Base-by-base conservation (phyloP, 192 early-diverging fungal species). In the Coemansia guatemalensis region DNA sequence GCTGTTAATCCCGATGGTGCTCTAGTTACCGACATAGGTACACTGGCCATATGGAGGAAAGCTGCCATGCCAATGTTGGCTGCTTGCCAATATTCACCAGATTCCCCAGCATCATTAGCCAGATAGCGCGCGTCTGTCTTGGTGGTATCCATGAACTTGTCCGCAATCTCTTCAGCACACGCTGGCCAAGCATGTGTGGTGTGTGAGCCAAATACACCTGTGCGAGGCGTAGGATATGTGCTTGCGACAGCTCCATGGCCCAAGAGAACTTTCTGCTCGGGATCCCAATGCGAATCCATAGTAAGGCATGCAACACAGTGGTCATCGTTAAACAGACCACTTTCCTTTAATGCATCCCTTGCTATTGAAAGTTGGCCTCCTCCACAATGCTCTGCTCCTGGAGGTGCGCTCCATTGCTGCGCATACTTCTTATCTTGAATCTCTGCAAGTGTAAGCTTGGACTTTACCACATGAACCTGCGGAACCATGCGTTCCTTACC, bases 161-260 rank as follows among this genome's bases (percentile, higher is more conserved):
- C 35, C 0, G 77, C 83, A 14, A 89, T 70, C 29, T 88, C 87
- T 53, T 85, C 85, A 1, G 88, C 67, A 27, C 57, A 70, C 1
- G 70, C 60, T 2, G 88, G 88, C 87, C 87, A 89, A 2, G 88
- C 71, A 61, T 88, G 83, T 2, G 83, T 75, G 26, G 73, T 64
- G 67, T 89, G 88, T 0, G 85, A 88, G 6, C 88, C 88, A 71
- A 90, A 89, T 7, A 89, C 81, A 44, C 85, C 83, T 39, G 85
- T 64, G 24, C 73, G 41, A 11, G 63, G 62, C 22, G 73, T 18
- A 8, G 69, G 76, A 12, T 32, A 23, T 4, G 78, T 82, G 21
- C 86, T 86, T 9, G 87, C 88, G 26, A 88, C 63, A 6, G 88
- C 88, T 1, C 83, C 79, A 72, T 90, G 88, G 14, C 82, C 88